A percentile compares a stretch with the other conserved stretches of the same genome.
Evolutionary conservation across 352 stramenopile species (phyloP).

Genomic region (Phytophthora macrochlamydospora): DNA sequence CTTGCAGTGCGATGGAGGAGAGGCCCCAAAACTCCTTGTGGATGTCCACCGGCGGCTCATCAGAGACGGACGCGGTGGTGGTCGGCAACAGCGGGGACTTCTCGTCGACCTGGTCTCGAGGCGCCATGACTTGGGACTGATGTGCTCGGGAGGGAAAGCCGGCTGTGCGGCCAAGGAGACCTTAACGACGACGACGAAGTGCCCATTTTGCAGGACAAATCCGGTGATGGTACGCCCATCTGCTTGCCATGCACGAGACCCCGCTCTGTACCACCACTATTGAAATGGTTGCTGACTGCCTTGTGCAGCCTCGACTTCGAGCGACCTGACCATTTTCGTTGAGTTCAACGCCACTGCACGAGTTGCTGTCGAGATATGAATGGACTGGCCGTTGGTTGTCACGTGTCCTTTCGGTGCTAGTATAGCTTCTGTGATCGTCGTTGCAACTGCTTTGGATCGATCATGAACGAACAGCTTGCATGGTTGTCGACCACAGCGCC

Average conservation of each 20-base stretch:
- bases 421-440: too few species aligned
- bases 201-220: background rate
- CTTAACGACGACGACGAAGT: background rate
- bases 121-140: conserved; percentile 16
- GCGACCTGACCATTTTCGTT: too few species aligned
- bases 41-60: conserved; percentile 49
- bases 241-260: background rate
- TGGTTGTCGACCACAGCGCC: too few species aligned
- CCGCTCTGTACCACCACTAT: conserved; percentile 4
- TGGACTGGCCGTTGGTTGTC: too few species aligned
- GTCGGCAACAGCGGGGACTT: conserved; percentile 30
- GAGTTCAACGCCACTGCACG: too few species aligned
- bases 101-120: conserved; percentile 15
- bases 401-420: too few species aligned
- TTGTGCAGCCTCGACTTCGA: too few species aligned
- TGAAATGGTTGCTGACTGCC: background rate
- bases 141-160: background rate
- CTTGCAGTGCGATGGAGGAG: conserved; percentile 70
- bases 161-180: conserved; percentile 7
- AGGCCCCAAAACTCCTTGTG: conserved; percentile 53
- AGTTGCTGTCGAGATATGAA: too few species aligned
- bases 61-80: background rate
- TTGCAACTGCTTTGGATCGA: too few species aligned
- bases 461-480: too few species aligned
- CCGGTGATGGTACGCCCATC: background rate